Conservation (phyloP, 768 basidiomycete genomes). For the Inosperma sp. region DNA sequence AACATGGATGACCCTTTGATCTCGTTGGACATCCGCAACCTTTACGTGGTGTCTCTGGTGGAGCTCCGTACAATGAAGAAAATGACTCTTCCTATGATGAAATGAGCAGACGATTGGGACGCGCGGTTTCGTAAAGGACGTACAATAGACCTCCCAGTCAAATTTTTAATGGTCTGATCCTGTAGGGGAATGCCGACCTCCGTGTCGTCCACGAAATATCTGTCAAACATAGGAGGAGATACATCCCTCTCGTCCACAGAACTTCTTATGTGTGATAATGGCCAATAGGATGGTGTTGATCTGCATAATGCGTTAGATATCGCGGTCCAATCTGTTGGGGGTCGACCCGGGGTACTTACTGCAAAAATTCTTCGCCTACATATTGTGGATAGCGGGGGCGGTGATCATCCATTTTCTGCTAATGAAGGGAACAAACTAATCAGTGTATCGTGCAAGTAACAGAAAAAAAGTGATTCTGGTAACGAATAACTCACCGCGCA, state of each 20-base stretch:
- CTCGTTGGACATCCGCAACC: not conserved
- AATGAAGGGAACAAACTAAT: too few relatives aligned
- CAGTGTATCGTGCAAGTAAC: too few relatives aligned
- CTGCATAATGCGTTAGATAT: not conserved
- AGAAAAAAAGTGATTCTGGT: too few relatives aligned
- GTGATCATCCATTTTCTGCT: too few relatives aligned
- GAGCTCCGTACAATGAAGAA: not conserved
- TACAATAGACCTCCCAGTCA: conserved; percentile 7
- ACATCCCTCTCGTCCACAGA: not conserved
- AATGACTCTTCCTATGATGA: conserved; percentile 4
- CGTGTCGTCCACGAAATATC: not conserved
- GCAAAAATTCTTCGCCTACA: not conserved
- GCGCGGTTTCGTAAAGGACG: not conserved
- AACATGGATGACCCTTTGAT: too few relatives aligned
- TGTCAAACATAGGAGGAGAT: not conserved
- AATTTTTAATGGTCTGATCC: not conserved
- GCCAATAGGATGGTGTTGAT: not conserved
- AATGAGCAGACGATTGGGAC: not conserved
- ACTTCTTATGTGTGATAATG: conserved; percentile 4
- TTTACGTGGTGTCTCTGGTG: not conserved
- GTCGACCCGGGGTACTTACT: not conserved
- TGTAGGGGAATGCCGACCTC: not conserved
- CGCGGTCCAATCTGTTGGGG: not conserved
- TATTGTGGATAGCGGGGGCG: not conserved
- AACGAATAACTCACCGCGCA: too few relatives aligned